Conservation (phyloP, 306 rosid genomes). For the Prunus davidiana region DNA sequence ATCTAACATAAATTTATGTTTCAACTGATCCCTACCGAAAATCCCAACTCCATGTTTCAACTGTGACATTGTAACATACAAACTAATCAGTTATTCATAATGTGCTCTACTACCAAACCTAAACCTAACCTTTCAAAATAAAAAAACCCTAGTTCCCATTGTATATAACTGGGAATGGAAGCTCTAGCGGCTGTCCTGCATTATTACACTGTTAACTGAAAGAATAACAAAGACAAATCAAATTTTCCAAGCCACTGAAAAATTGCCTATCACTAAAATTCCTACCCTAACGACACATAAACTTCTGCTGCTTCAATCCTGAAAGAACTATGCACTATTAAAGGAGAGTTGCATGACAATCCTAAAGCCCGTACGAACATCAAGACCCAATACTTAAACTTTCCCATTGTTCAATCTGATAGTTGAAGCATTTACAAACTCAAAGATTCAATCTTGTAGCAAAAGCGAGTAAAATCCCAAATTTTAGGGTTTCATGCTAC, state of each 20-base stretch:
- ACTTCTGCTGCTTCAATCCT: not conserved
- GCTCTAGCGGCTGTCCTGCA: not conserved
- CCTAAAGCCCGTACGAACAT: not conserved
- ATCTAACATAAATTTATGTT: not conserved
- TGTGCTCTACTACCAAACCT: not conserved
- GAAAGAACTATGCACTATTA: not conserved
- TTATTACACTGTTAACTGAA: not conserved
- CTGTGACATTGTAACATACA: not conserved
- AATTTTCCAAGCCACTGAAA: not conserved
- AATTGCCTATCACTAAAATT: not conserved
- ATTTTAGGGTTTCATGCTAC: slow-evolving; percentile 14
- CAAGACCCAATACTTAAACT: not conserved
- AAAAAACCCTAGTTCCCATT: not conserved
- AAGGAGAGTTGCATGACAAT: not conserved
- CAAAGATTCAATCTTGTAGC: not conserved
- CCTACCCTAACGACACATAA: not conserved
- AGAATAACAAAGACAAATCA: not conserved
- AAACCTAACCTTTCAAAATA: not conserved
- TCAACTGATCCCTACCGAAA: not conserved
- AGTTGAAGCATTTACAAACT: not conserved
- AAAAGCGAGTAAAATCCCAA: not conserved
- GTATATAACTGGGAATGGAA: not conserved
- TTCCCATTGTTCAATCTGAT: not conserved
- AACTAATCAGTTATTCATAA: not conserved
- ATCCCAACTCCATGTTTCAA: not conserved